These are phyloP conservation scores for Syzygium aqueum DNA, from an alignment of 345 rosid genomes.

Conservation along the genomic window DNA sequence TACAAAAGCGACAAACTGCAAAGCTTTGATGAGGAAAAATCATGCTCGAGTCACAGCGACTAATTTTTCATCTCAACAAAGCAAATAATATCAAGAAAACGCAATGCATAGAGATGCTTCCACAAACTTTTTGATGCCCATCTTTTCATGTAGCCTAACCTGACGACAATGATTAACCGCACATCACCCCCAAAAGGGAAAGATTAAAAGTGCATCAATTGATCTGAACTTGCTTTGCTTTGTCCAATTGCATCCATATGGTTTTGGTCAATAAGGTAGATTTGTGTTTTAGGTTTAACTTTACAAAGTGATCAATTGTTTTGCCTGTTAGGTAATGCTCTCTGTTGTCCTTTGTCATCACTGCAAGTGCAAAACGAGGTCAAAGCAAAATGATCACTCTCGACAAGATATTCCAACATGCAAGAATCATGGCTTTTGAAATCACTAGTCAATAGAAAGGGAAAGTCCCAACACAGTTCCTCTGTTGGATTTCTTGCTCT, in stretches of 20 bases:
- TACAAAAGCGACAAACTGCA: background rate
- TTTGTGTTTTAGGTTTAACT: background rate
- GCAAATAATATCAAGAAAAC: background rate
- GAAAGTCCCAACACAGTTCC: background rate
- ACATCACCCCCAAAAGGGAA: background rate
- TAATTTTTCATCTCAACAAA: background rate
- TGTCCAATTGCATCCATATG: background rate
- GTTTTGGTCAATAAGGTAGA: background rate
- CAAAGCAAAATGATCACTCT: background rate
- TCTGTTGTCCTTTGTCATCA: background rate
- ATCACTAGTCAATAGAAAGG: background rate
- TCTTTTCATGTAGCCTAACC: background rate
- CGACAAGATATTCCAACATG: background rate
- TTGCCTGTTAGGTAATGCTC: background rate
- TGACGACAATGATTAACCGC: conserved; percentile 7
- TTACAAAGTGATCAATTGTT: background rate
- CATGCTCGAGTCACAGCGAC: background rate
- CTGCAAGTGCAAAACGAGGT: background rate
- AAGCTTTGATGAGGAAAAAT: background rate
- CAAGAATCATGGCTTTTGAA: background rate
- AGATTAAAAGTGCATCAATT: background rate
- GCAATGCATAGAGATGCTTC: conserved; percentile 6
- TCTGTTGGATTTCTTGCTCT: background rate
- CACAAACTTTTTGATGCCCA: background rate
- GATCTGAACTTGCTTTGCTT: background rate